A percentile compares a stretch with the other conserved stretches of the same genome.
Conservation (phyloP, 306 rosid genomes). For the Comarum palustre region DNA sequence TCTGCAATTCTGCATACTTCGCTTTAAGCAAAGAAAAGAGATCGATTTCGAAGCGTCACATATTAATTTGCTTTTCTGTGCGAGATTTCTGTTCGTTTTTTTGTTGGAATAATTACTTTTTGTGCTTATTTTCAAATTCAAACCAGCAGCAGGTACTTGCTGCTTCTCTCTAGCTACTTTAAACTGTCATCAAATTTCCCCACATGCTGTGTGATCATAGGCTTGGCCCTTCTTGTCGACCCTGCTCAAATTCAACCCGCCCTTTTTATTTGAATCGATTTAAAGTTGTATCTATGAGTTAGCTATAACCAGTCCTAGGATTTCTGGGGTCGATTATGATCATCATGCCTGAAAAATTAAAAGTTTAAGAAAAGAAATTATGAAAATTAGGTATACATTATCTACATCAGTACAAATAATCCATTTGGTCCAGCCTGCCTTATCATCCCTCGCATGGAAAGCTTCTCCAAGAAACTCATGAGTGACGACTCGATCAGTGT, state of each 20-base stretch:
- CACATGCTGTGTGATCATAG: background rate
- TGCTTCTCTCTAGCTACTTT: background rate
- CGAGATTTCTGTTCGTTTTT: too few relatives aligned
- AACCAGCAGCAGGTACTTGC: background rate
- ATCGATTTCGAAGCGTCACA: background rate
- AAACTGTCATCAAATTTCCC: slow-evolving; percentile 16
- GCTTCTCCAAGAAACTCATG: background rate
- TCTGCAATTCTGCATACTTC: background rate
- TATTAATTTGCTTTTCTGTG: background rate
- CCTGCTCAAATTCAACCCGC: slow-evolving; percentile 11
- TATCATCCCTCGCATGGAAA: background rate
- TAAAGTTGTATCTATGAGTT: background rate
- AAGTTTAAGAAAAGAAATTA: background rate
- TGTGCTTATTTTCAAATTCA: slow-evolving; percentile 5
- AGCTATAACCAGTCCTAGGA: background rate
- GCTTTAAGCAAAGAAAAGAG: slow-evolving; percentile 1
- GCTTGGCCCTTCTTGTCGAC: background rate
- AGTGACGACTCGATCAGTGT: background rate
- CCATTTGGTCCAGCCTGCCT: background rate
- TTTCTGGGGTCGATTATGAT: background rate
- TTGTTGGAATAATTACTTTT: background rate
- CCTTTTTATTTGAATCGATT: slow-evolving; percentile 12
- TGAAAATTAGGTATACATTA: background rate
- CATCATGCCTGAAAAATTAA: too few relatives aligned
- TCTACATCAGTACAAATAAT: background rate